These are phyloP conservation scores for Wickerhamiella kazuoi DNA, from an alignment of 805 yeast genomes.

Conservation along the genomic window DNA sequence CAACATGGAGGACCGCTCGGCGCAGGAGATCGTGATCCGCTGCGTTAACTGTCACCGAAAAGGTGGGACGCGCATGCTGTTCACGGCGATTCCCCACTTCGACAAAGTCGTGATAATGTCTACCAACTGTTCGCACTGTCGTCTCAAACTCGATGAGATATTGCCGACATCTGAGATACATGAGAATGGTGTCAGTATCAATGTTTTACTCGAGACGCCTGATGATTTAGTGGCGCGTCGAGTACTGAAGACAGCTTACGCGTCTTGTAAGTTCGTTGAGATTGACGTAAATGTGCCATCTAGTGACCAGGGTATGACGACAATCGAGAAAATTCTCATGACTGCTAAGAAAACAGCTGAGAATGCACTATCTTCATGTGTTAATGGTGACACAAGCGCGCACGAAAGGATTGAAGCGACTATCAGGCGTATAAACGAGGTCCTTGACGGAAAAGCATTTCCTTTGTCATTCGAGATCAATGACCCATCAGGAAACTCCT, in stretches of 20 bases:
- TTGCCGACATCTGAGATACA: conserved; percentile 89
- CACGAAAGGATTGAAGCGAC: conserved; percentile 57
- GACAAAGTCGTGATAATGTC: conserved; percentile 86
- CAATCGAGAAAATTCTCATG: conserved; percentile 69
- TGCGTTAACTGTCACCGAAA: conserved; percentile 89
- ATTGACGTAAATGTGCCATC: conserved; percentile 91
- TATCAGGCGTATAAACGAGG: conserved; percentile 39
- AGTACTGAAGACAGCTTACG: conserved; percentile 78
- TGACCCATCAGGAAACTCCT: conserved; percentile 95
- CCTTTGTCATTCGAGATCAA: conserved; percentile 69
- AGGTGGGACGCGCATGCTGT: conserved; percentile 66
- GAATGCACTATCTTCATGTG: conserved; percentile 67
- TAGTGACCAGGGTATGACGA: conserved; percentile 80
- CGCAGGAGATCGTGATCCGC: conserved; percentile 82
- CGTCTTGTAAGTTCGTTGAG: conserved; percentile 62
- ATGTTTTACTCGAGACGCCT: conserved; percentile 47
- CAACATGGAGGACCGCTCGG: conserved; percentile 82
- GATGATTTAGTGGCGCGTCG: conserved; percentile 78
- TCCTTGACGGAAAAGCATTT: conserved; percentile 47
- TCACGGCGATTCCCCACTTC: conserved; percentile 84
- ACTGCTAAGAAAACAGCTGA: conserved; percentile 73
- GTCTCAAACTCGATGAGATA: conserved; percentile 73
- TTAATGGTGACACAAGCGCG: conserved; percentile 53
- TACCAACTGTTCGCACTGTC: conserved; percentile 90
- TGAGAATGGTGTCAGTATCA: conserved; percentile 66